Evolutionary conservation across 2,329 filamentous ascomycete genomes (phyloP), one percentile per base, ranked within the genome.

Genomic region (Colletotrichum tamarilloi): DNA sequence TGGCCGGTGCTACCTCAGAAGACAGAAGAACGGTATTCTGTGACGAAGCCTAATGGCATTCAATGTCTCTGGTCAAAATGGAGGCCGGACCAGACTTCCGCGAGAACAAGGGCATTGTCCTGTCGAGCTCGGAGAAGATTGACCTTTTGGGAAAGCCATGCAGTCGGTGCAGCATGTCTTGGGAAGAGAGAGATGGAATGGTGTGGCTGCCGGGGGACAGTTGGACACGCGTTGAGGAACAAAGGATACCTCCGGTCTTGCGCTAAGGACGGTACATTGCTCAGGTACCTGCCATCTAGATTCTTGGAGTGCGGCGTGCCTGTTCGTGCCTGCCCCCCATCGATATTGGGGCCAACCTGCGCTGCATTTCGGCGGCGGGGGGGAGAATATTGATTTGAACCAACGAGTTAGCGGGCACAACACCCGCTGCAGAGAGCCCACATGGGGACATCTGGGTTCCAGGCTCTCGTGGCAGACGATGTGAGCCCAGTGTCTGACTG

Each of bases 301-400:
- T 35, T 35, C 32, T 35, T 35, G 32, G 32, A 35, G 32, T 35
- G 4, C 32, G 32, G 32, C 11, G 8, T 11, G 32, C 32, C 32
- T 35, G 32, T 35, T 22, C 26, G 52, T 32, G 56, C 16, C 57
- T 52, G 64, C 24, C 64, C 42, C 35, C 38, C 58, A 42, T 59
- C 55, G 64, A 60, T 14, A 53, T 30, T 46, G 16, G 42, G 55
- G 55, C 35, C 55, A 52, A 46, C 68, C 56, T 60, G 30, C 26
- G 64, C 52, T 68, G 69, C 69, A 72, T 28, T 52, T 58, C 65
- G 65, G 65, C 69, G 69, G 65, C 69, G 53, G 69, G 64, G 64
- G 65, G 16, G 53, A 30, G 49, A 22, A 68, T 35, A 59, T 67
- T 62, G 42, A 24, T 53, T 42, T 19, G 11, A 35, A n/a, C 5